Evolutionary conservation across 768 basidiomycete species (phyloP).

Genomic region (Imleria badia): DNA sequence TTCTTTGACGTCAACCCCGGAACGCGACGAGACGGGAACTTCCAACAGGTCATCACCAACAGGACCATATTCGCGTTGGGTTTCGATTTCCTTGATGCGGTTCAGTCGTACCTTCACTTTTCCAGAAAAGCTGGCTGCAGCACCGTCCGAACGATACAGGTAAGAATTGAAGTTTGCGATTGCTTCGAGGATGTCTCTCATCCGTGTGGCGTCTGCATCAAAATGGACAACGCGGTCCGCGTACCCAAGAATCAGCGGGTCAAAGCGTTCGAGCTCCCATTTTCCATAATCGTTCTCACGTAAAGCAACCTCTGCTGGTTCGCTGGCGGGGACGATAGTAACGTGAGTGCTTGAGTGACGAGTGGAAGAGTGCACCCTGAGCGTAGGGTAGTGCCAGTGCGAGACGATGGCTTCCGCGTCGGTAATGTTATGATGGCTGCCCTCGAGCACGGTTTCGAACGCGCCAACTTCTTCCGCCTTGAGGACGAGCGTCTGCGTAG

Average conservation of each 20-base stretch:
- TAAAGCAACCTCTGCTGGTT: constrained; percentile 13
- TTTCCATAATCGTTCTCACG: not conserved
- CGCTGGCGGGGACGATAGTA: constrained; percentile 2
- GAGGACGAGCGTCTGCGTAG: constrained; percentile 3
- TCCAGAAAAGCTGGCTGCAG: constrained; percentile 4
- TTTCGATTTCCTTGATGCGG: not conserved
- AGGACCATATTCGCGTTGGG: not conserved
- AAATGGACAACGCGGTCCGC: constrained; percentile 2
- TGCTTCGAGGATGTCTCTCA: constrained; percentile 4
- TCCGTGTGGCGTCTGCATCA: not conserved
- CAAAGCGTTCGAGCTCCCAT: constrained; percentile 20
- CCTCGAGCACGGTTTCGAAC: constrained; percentile 16
- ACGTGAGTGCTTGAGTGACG: not conserved
- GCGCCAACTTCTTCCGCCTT: constrained; percentile 13
- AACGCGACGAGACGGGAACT: not conserved
- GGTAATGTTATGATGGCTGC: not conserved
- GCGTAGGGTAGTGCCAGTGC: constrained; percentile 7
- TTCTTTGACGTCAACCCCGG: constrained; percentile 6
- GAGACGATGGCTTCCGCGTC: constrained; percentile 10
- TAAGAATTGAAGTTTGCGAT: constrained; percentile 22
- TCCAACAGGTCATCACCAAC: constrained; percentile 12
- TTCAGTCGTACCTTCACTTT: constrained; percentile 15
- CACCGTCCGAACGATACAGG: constrained; percentile 16
- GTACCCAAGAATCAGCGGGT: constrained; percentile 9
- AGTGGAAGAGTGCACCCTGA: constrained; percentile 8